Evolutionary conservation across 139 green algal genomes (phyloP).

Genomic region (Chara braunii): DNA sequence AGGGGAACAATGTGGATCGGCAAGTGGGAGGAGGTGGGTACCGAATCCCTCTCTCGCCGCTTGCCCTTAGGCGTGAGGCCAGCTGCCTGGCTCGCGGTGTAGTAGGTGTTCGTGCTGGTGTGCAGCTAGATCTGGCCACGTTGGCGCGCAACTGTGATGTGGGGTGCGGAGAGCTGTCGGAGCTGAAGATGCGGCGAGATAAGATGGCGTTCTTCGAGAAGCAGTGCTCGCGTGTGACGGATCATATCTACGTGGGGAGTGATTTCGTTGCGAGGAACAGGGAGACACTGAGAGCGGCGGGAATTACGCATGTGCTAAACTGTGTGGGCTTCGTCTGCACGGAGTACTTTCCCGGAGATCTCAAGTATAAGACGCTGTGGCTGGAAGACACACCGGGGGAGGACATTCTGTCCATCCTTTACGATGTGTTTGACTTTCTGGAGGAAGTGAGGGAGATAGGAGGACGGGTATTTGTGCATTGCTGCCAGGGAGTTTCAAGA

Average conservation of each 20-base stretch:
- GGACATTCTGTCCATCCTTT: constrained; percentile 84
- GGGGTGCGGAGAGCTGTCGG: constrained; percentile 14
- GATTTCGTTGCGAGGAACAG: constrained; percentile 74
- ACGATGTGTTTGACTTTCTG: constrained; percentile 93
- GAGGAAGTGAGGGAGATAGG: constrained; percentile 48
- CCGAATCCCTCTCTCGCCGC: too few relatives aligned
- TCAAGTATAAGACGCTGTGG: constrained; percentile 80
- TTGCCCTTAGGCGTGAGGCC: too few relatives aligned
- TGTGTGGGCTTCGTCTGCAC: constrained; percentile 86
- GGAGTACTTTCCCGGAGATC: constrained; percentile 72
- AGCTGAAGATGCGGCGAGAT: constrained; percentile 22
- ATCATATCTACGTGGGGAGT: constrained; percentile 71
- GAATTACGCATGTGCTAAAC: constrained; percentile 93
- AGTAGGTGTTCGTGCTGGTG: too few relatives aligned
- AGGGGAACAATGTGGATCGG: too few relatives aligned
- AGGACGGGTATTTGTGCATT: constrained; percentile 80
- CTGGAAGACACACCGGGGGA: constrained; percentile 78
- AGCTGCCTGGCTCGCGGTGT: too few relatives aligned
- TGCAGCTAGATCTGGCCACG: too few relatives aligned
- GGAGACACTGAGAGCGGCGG: constrained; percentile 54
- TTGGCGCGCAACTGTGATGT: too few relatives aligned
- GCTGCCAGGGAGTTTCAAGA: constrained; percentile 84
- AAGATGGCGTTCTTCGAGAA: constrained; percentile 47
- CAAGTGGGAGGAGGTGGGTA: too few relatives aligned
- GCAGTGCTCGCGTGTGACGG: constrained; percentile 48